Evolutionary conservation across 331 rosid species (phyloP).

Genomic region (Phaseolus coccineus): DNA sequence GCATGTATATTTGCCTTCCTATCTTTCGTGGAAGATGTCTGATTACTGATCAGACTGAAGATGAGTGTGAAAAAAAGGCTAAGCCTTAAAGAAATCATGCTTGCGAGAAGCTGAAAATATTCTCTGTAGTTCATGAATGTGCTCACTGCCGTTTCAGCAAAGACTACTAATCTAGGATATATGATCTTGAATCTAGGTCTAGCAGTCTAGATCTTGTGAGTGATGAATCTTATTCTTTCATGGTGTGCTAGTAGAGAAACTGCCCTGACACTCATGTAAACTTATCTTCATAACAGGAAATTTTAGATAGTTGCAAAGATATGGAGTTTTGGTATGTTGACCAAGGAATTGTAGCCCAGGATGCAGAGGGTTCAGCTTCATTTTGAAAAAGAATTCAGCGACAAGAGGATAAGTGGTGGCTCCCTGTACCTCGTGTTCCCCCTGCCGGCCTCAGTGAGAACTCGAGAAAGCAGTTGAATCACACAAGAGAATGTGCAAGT

Average conservation of each 20-base stretch:
- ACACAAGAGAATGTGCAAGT: constrained; percentile 77
- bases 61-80: neutral
- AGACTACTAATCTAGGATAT: too few relatives aligned
- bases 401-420: constrained; percentile 96
- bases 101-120: neutral
- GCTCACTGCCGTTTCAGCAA: neutral
- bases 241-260: constrained; percentile 9
- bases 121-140: neutral
- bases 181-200: too few relatives aligned
- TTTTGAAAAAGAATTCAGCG: constrained; percentile 73
- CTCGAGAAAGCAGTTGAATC: constrained; percentile 72
- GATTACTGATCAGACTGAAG: neutral
- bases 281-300: constrained; percentile 58
- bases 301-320: constrained; percentile 68
- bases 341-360: constrained; percentile 82
- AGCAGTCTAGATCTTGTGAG: constrained; percentile 55
- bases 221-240: constrained; percentile 34
- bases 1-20: constrained; percentile 10
- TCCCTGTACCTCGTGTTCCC: constrained; percentile 90
- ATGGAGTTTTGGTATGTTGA: constrained; percentile 93
- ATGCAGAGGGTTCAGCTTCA: constrained; percentile 76
- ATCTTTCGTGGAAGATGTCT: constrained; percentile 9
- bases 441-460: constrained; percentile 74
- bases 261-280: constrained; percentile 23
- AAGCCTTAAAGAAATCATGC: constrained; percentile 1